Conservation (phyloP, 805 yeast genomes). For the Candida andamanensis region DNA sequence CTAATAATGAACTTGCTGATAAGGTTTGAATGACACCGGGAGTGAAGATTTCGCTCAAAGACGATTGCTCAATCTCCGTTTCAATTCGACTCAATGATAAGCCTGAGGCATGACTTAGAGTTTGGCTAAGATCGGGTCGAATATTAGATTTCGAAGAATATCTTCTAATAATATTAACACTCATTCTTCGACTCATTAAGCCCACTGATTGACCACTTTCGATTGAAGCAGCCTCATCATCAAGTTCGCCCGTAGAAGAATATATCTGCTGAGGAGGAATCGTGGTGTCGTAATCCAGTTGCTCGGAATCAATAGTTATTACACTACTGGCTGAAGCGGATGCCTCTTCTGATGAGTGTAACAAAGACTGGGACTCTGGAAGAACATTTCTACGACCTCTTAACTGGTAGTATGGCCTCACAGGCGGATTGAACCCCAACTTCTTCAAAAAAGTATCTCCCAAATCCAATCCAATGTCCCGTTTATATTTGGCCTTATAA, state of each 20-base stretch:
- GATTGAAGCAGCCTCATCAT: slow-evolving; percentile 3
- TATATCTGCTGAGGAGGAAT: slow-evolving; percentile 10
- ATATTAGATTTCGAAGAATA: slow-evolving; percentile 10
- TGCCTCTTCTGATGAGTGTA: background rate
- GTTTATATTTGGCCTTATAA: slow-evolving; percentile 14
- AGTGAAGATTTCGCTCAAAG: slow-evolving; percentile 19
- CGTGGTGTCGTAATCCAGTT: background rate
- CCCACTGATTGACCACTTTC: slow-evolving; percentile 6
- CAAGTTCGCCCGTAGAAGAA: slow-evolving; percentile 4
- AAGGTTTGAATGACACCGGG: slow-evolving; percentile 28
- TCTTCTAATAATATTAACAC: slow-evolving; percentile 17
- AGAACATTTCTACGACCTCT: background rate
- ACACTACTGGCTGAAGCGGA: too few species aligned
- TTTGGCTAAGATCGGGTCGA: slow-evolving; percentile 6
- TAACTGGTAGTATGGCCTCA: slow-evolving; percentile 25
- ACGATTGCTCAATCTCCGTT: slow-evolving; percentile 9
- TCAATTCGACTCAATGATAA: slow-evolving; percentile 6
- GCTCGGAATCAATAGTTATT: slow-evolving; percentile 1
- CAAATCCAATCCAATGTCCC: slow-evolving; percentile 30
- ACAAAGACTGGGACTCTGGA: background rate
- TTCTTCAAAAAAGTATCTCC: slow-evolving; percentile 28
- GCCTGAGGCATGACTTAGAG: slow-evolving; percentile 12
- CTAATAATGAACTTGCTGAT: slow-evolving; percentile 27
- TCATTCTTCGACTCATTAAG: slow-evolving; percentile 13
- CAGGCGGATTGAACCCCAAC: slow-evolving; percentile 22